Conservation (phyloP, 1,284 basidiomycete genomes). For the Ceratobasidium sp. region DNA sequence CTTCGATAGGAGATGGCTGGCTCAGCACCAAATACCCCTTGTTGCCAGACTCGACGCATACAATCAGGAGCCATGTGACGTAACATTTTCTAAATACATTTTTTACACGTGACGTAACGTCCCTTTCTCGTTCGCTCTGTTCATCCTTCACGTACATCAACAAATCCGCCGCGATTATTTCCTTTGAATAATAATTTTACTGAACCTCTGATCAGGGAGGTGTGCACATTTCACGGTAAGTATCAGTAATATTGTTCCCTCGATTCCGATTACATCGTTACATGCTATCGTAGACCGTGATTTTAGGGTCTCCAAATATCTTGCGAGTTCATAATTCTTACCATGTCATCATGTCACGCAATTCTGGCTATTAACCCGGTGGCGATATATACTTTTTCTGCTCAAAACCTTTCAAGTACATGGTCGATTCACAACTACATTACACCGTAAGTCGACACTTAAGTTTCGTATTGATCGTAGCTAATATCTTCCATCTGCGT, state of each 20-base stretch:
- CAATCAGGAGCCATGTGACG: no score
- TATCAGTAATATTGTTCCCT: no score
- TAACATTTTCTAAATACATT: slow-evolving; percentile 3
- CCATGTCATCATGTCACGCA: slow-evolving; percentile 31
- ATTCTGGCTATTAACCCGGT: slow-evolving; percentile 32
- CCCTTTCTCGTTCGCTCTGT: no score
- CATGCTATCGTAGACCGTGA: no score
- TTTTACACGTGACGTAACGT: no score
- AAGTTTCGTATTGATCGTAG: background rate
- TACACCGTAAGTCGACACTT: background rate
- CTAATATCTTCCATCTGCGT: background rate
- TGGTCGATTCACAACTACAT: slow-evolving; percentile 36
- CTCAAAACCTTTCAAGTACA: slow-evolving; percentile 21
- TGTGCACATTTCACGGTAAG: no score
- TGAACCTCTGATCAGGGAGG: no score
- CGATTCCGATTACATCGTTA: no score
- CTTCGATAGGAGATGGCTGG: slow-evolving; percentile 8
- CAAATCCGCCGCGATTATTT: no score
- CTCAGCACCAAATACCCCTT: slow-evolving; percentile 23
- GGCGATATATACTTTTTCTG: slow-evolving; percentile 24
- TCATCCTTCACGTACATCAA: no score
- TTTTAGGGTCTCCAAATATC: slow-evolving; percentile 31
- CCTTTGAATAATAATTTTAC: no score
- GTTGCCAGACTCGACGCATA: slow-evolving; percentile 31
- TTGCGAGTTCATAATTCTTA: slow-evolving; percentile 12